These are phyloP conservation scores for Colletotrichum sp. DNA, from an alignment of 2,329 filamentous ascomycete species.

Conservation along the genomic window DNA sequence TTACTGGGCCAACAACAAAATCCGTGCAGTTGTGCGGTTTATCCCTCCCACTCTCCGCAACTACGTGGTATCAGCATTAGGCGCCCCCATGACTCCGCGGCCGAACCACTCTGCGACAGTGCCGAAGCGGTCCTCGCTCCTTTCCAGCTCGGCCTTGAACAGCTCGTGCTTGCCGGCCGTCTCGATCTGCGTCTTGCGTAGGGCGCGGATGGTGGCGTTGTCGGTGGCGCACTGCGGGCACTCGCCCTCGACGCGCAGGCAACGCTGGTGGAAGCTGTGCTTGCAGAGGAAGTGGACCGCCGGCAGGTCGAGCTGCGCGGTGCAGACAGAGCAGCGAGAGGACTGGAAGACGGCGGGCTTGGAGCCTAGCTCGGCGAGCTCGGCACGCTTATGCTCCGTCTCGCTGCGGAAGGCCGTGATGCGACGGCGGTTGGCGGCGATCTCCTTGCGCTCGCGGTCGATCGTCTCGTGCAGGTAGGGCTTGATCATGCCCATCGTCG, in stretches of 20 bases:
- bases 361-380: conserved; percentile 76
- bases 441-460: conserved; percentile 85
- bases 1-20: neutral
- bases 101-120: conserved; percentile 96
- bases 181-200: conserved; percentile 85
- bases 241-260: conserved; percentile 69
- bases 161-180: conserved; percentile 86
- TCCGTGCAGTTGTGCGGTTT: neutral
- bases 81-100: conserved; percentile 80
- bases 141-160: conserved; percentile 80
- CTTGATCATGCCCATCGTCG: conserved; percentile 98
- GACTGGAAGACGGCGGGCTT: conserved; percentile 92
- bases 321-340: conserved; percentile 85
- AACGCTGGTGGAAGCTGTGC: conserved; percentile 94
- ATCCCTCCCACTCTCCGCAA: neutral
- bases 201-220: conserved; percentile 88
- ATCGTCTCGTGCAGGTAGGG: conserved; percentile 90
- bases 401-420: conserved; percentile 85
- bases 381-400: conserved; percentile 78
- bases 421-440: conserved; percentile 77
- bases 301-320: conserved; percentile 79
- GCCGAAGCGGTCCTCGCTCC: conserved; percentile 84
- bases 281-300: conserved; percentile 97
- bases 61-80: conserved; percentile 31
- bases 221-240: conserved; percentile 85